Evolutionary conservation across 208 protist species (phyloP).

Genomic region (Leishmania arabica): DNA sequence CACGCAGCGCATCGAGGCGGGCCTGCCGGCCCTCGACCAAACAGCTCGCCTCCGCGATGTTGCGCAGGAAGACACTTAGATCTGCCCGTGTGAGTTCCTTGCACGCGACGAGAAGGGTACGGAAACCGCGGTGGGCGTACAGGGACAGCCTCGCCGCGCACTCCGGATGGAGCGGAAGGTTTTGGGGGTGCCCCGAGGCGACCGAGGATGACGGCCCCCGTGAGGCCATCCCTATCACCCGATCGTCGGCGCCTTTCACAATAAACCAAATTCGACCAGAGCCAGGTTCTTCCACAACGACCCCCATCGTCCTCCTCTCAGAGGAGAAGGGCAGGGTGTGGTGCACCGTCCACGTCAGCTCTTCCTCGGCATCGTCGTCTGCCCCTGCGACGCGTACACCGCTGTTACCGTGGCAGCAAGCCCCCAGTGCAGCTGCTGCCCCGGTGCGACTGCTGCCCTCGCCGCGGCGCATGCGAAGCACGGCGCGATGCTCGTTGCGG

Average conservation of each 20-base stretch:
- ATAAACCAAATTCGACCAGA: slow-evolving; percentile 52
- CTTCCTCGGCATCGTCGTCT: background rate
- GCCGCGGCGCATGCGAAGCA: slow-evolving; percentile 25
- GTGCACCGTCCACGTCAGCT: slow-evolving; percentile 67
- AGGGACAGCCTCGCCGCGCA: slow-evolving; percentile 40
- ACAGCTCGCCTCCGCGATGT: slow-evolving; percentile 39
- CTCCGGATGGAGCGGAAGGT: slow-evolving; percentile 13
- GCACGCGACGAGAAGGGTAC: slow-evolving; percentile 77
- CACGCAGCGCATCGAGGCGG: slow-evolving; percentile 49
- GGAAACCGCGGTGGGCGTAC: slow-evolving; percentile 71
- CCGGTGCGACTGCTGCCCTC: background rate
- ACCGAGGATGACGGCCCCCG: background rate
- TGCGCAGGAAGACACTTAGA: slow-evolving; percentile 38
- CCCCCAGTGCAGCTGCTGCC: background rate
- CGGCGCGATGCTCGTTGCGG: slow-evolving; percentile 29
- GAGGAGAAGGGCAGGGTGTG: slow-evolving; percentile 89
- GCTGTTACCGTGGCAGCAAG: background rate
- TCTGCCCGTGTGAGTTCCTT: slow-evolving; percentile 51
- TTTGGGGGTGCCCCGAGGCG: background rate
- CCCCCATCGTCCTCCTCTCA: slow-evolving; percentile 87
- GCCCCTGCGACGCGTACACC: too few species aligned
- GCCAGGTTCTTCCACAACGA: slow-evolving; percentile 62
- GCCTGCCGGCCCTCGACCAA: slow-evolving; percentile 44
- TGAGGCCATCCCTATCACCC: slow-evolving; percentile 53
- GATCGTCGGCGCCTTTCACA: slow-evolving; percentile 92